These are phyloP conservation scores for Acacia confusa DNA, from an alignment of 306 rosid genomes.

Conservation along the genomic window DNA sequence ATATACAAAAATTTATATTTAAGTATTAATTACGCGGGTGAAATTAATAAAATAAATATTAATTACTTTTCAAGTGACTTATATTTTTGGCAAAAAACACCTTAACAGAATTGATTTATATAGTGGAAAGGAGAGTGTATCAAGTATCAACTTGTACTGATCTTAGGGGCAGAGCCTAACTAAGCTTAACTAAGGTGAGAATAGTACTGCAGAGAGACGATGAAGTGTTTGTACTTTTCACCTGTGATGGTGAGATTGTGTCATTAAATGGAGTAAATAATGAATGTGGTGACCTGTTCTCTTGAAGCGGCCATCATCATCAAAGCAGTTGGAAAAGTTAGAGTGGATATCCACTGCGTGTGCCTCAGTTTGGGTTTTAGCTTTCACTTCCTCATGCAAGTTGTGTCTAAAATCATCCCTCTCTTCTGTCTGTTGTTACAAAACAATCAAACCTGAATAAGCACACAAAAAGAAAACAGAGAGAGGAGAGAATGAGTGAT, in stretches of 20 bases:
- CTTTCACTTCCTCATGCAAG: conserved; percentile 63
- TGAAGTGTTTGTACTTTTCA: background rate
- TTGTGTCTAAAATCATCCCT: conserved; percentile 60
- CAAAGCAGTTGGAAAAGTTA: conserved; percentile 64
- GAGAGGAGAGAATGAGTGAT: background rate
- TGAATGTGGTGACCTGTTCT: conserved; percentile 54
- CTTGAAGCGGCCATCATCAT: conserved; percentile 81
- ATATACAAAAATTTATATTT: too few relatives aligned
- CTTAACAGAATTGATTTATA: too few relatives aligned
- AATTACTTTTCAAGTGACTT: too few relatives aligned
- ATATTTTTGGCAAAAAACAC: too few relatives aligned
- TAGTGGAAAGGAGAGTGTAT: too few relatives aligned
- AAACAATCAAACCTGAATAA: background rate
- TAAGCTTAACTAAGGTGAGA: background rate
- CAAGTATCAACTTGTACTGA: background rate
- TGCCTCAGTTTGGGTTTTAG: conserved; percentile 43
- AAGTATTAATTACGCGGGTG: too few relatives aligned
- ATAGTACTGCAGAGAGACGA: background rate
- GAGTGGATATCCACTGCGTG: conserved; percentile 45
- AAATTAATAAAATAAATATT: too few relatives aligned
- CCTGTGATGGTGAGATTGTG: background rate
- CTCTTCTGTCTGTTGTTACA: conserved; percentile 54
- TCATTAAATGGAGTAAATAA: background rate
- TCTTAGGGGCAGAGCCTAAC: background rate
- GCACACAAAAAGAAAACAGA: background rate